Conservation (phyloP, 805 yeast species). For the Zygosaccharomyces gambellarensis region DNA sequence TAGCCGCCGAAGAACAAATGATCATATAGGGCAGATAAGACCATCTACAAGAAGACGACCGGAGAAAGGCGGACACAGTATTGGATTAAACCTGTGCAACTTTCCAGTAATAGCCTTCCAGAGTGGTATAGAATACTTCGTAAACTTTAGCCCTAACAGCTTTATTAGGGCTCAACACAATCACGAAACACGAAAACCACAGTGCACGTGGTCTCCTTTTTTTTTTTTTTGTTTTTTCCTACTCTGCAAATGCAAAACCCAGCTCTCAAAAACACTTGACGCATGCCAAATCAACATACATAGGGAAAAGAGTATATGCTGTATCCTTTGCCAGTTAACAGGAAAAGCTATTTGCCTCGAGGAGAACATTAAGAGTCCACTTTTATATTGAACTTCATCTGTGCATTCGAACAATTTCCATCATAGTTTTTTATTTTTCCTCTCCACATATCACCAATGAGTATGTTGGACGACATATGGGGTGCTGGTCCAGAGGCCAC, state of each 20-base stretch:
- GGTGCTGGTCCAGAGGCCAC: constrained; percentile 8
- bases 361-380: not conserved
- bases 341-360: not conserved
- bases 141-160: no score
- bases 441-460: not conserved
- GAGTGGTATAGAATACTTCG: no score
- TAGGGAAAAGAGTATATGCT: not conserved
- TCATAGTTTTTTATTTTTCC: not conserved
- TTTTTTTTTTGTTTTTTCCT: not conserved
- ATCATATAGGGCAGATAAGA: no score
- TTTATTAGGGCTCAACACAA: not conserved
- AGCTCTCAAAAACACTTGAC: not conserved
- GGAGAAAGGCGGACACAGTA: no score
- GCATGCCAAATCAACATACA: not conserved
- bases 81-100: no score
- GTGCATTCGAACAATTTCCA: not conserved
- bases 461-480: constrained; percentile 17
- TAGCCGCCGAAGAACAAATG: no score
- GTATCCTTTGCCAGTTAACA: not conserved
- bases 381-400: not conserved
- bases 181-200: not conserved
- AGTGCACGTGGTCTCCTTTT: not conserved
- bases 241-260: not conserved
- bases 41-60: no score
- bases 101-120: no score